Evolutionary conservation across 2,329 filamentous ascomycete species (phyloP).

Genomic region (Domatiomyces globalis): DNA sequence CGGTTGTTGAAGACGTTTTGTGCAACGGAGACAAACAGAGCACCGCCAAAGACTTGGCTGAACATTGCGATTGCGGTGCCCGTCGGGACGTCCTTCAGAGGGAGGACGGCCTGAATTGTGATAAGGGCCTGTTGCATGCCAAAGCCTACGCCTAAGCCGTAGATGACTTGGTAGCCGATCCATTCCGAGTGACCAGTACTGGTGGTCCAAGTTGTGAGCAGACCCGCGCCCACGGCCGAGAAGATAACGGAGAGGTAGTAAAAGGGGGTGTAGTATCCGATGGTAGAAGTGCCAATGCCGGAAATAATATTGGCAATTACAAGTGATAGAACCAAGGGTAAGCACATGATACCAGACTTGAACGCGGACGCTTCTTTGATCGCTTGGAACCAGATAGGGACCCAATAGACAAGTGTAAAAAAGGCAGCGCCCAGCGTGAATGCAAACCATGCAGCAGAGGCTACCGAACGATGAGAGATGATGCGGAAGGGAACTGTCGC

Average conservation of each 20-base stretch:
- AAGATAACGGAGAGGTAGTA: slow-evolving; percentile 25
- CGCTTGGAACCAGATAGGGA: slow-evolving; percentile 37
- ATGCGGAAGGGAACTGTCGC: slow-evolving; percentile 39
- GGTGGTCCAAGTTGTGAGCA: slow-evolving; percentile 27
- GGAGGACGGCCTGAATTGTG: slow-evolving; percentile 28
- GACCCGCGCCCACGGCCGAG: slow-evolving; percentile 27
- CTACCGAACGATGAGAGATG: slow-evolving; percentile 32
- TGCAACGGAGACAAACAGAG: slow-evolving; percentile 38
- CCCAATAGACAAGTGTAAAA: slow-evolving; percentile 28
- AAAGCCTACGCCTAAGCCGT: slow-evolving; percentile 24
- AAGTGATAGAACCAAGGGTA: slow-evolving; percentile 27
- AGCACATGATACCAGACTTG: slow-evolving; percentile 31
- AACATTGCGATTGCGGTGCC: slow-evolving; percentile 30
- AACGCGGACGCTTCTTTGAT: slow-evolving; percentile 30
- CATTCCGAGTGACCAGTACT: slow-evolving; percentile 24
- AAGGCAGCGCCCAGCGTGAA: slow-evolving; percentile 27
- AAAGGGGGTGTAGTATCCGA: slow-evolving; percentile 30
- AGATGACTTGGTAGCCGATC: slow-evolving; percentile 27
- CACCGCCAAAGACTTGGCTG: slow-evolving; percentile 28
- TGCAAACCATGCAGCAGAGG: slow-evolving; percentile 21
- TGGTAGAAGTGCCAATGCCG: slow-evolving; percentile 22
- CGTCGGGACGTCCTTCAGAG: slow-evolving; percentile 24
- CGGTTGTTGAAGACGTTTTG: slow-evolving; percentile 40
- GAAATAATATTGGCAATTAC: slow-evolving; percentile 24
- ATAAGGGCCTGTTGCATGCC: slow-evolving; percentile 29